These are phyloP conservation scores for Fusarium sp. DNA, from an alignment of 2,329 filamentous ascomycete species.

Conservation along the genomic window DNA sequence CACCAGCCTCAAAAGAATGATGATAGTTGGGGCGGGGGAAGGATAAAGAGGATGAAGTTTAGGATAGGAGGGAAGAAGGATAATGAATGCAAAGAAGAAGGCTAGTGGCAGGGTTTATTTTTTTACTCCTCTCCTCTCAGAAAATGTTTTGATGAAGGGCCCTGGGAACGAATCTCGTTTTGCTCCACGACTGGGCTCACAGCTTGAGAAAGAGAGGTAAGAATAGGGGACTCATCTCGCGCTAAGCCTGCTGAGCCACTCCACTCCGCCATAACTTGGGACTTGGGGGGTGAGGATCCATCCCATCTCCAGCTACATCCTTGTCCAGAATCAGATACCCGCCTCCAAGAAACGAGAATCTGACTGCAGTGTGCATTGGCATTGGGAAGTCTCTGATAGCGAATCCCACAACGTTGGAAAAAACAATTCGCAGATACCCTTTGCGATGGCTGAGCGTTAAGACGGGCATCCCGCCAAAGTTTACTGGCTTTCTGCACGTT, in stretches of 20 bases:
- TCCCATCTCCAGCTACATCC: slow-evolving; percentile 36
- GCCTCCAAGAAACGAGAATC: slow-evolving; percentile 24
- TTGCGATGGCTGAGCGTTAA: slow-evolving; percentile 13
- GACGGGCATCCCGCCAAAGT: slow-evolving; percentile 27
- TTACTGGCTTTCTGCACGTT: slow-evolving; percentile 21
- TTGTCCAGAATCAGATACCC: slow-evolving; percentile 29
- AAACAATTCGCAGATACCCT: slow-evolving; percentile 1
- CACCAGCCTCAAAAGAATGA: slow-evolving; percentile 48
- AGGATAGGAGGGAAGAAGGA: slow-evolving; percentile 39
- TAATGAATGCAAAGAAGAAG: slow-evolving; percentile 41
- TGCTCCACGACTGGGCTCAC: slow-evolving; percentile 39
- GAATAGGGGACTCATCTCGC: slow-evolving; percentile 47
- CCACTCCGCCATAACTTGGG: slow-evolving; percentile 41
- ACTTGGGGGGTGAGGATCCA: slow-evolving; percentile 41
- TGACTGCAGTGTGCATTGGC: slow-evolving; percentile 6
- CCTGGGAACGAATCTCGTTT: slow-evolving; percentile 43
- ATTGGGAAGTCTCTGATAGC: slow-evolving; percentile 2
- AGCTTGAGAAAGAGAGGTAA: slow-evolving; percentile 34
- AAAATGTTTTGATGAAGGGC: slow-evolving; percentile 46
- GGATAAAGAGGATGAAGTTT: slow-evolving; percentile 38
- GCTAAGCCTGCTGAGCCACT: slow-evolving; percentile 48
- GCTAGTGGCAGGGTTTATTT: slow-evolving; percentile 40
- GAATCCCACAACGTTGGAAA: background rate
- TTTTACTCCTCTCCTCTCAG: slow-evolving; percentile 26
- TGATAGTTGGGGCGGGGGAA: slow-evolving; percentile 43